Evolutionary conservation across 768 basidiomycete species (phyloP).

Genomic region (Dioszegia crocea): DNA sequence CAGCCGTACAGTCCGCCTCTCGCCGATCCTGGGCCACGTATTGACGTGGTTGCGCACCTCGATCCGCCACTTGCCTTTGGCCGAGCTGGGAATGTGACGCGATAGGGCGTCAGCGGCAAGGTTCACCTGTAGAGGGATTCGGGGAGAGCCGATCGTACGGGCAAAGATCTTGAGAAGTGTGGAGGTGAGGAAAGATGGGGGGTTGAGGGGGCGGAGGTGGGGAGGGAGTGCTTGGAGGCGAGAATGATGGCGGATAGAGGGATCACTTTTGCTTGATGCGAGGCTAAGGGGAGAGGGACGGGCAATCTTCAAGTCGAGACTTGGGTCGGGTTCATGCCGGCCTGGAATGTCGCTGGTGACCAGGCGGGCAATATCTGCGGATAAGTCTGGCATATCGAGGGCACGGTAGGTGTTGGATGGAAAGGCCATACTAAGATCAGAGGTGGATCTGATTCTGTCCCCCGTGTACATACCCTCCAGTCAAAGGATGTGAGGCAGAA

Average conservation of each 20-base stretch:
- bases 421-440: no score
- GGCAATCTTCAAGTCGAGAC: no score
- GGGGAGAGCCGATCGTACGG: neutral
- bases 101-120: neutral
- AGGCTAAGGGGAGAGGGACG: no score
- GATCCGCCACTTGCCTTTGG: neutral
- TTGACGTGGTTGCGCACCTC: constrained; percentile 2
- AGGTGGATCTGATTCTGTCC: no score
- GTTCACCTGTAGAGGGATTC: neutral
- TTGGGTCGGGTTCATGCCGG: no score
- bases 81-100: neutral
- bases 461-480: no score
- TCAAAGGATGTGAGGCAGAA: neutral
- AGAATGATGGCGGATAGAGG: neutral
- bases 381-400: no score
- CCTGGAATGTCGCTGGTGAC: no score
- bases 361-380: no score
- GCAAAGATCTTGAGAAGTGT: neutral
- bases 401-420: no score
- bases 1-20: neutral
- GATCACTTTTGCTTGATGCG: no score
- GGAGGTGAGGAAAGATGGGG: neutral
- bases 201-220: neutral
- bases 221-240: neutral
- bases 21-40: constrained; percentile 8